Percentiles rank a stretch among this genome's conserved stretches.
Conservation (phyloP, 2,329 filamentous ascomycete species). For the Beauveria pseudobassiana region DNA sequence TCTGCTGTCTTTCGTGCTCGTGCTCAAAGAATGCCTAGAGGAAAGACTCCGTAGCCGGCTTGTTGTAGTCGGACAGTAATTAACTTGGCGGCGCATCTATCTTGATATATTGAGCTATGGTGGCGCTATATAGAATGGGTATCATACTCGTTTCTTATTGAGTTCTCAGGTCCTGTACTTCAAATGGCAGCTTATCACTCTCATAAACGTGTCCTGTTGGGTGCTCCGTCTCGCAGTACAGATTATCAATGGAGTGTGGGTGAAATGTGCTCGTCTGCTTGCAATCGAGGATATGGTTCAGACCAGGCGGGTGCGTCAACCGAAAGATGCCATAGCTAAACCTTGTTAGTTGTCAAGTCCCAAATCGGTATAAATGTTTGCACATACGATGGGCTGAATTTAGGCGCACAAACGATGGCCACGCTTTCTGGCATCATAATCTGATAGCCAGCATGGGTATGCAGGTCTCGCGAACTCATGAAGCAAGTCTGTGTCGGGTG, state of each 20-base stretch:
- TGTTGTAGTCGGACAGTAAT: not conserved
- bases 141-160: not conserved
- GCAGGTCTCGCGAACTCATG: slow-evolving; percentile 88
- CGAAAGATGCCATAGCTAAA: slow-evolving; percentile 82
- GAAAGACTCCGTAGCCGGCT: too few species aligned
- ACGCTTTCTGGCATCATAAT: slow-evolving; percentile 95
- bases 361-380: not conserved
- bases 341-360: not conserved
- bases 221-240: slow-evolving; percentile 68
- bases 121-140: not conserved
- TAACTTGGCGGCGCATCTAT: not conserved
- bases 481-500: slow-evolving; percentile 96
- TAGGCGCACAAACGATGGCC: slow-evolving; percentile 91
- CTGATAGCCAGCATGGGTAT: slow-evolving; percentile 92
- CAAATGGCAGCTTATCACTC: slow-evolving; percentile 55
- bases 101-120: not conserved
- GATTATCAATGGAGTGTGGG: slow-evolving; percentile 56
- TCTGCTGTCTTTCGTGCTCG: too few species aligned
- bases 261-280: slow-evolving; percentile 77
- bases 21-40: too few species aligned
- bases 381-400: slow-evolving; percentile 64
- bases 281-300: slow-evolving; percentile 78
- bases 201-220: slow-evolving; percentile 65
- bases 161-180: slow-evolving; percentile 44
- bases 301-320: slow-evolving; percentile 84